Percentiles rank a stretch among this genome's conserved stretches.
phyloP scores from a whole-genome alignment of 106 monocot genomes.

The Agapanthus africanus region DNA sequence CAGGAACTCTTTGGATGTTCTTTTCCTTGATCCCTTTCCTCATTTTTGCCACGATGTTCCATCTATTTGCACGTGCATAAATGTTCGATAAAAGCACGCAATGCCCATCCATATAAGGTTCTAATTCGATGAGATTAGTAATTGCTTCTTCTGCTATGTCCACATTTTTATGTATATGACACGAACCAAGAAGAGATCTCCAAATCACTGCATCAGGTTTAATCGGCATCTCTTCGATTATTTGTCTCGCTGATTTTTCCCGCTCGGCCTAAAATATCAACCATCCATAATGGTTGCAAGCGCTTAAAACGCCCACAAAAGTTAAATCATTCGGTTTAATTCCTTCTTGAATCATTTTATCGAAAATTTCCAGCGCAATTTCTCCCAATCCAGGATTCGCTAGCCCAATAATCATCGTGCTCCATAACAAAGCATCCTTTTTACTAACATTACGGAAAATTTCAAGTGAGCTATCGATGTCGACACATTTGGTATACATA shows the following conservation, averaged over 20 bases:
- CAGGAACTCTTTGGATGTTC: conserved; percentile 21
- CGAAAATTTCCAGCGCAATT: conserved; percentile 32
- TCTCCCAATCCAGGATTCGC: conserved; percentile 47
- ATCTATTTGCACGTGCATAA: conserved; percentile 29
- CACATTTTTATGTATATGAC: conserved; percentile 29
- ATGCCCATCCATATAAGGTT: conserved; percentile 35
- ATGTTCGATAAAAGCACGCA: conserved; percentile 46
- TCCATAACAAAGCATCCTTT: conserved; percentile 43
- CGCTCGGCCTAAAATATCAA: conserved; percentile 42
- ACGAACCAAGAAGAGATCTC: conserved; percentile 40
- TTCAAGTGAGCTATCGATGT: conserved; percentile 18
- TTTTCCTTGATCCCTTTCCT: conserved; percentile 25
- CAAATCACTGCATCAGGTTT: conserved; percentile 37
- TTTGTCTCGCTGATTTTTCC: conserved; percentile 27
- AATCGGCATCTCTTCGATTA: conserved; percentile 32
- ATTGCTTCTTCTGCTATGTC: conserved; percentile 31
- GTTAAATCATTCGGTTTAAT: conserved; percentile 30
- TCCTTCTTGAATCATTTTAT: conserved; percentile 27
- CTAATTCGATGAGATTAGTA: conserved; percentile 11
- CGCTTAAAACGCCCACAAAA: conserved; percentile 36
- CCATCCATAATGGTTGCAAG: conserved; percentile 45
- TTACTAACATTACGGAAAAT: conserved; percentile 18
- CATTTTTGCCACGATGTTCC: conserved; percentile 27
- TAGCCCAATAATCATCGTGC: conserved; percentile 48
- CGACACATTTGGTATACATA: conserved; percentile 60